Evolutionary conservation across 2,329 filamentous ascomycete species (phyloP).

Genomic region (Pseudogymnoascus sp.): DNA sequence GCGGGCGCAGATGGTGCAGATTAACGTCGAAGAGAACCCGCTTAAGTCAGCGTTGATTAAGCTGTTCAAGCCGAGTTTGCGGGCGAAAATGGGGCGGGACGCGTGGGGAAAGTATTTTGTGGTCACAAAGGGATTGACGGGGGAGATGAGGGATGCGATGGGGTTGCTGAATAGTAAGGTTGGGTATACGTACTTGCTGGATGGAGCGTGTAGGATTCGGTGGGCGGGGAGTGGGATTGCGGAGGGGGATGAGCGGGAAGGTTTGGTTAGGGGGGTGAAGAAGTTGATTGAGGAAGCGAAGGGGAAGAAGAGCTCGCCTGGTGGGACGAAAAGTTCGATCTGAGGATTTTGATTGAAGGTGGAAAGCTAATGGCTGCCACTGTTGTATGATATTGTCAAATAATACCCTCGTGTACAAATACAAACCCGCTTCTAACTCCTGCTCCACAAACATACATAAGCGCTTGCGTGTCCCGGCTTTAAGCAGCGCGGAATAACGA

Average conservation of each 20-base stretch:
- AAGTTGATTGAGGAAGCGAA: conserved; percentile 51
- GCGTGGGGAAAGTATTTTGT: conserved; percentile 57
- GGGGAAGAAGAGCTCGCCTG: conserved; percentile 26
- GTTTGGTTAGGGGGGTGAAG: conserved; percentile 56
- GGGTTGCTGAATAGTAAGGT: conserved; percentile 82
- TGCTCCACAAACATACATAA: not conserved
- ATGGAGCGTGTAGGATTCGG: conserved; percentile 77
- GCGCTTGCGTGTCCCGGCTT: not conserved
- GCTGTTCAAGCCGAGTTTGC: conserved; percentile 47
- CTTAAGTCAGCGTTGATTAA: conserved; percentile 54
- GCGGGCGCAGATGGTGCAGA: conserved; percentile 65
- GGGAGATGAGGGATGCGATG: conserved; percentile 54
- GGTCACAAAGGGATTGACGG: conserved; percentile 48
- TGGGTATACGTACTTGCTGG: conserved; percentile 77
- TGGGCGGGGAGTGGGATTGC: conserved; percentile 82
- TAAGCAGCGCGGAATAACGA: not conserved
- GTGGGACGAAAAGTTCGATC: conserved; percentile 8
- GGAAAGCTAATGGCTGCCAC: not conserved
- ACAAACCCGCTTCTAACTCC: conserved; percentile 6
- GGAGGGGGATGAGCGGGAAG: conserved; percentile 56
- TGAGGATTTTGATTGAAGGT: conserved; percentile 4
- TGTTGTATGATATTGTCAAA: conserved; percentile 4
- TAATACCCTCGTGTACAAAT: conserved; percentile 5
- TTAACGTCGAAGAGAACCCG: conserved; percentile 81
- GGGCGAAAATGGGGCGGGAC: conserved; percentile 40